Conservation (phyloP, 2,329 filamentous ascomycete genomes). For the Hymenoscyphus albidus region DNA sequence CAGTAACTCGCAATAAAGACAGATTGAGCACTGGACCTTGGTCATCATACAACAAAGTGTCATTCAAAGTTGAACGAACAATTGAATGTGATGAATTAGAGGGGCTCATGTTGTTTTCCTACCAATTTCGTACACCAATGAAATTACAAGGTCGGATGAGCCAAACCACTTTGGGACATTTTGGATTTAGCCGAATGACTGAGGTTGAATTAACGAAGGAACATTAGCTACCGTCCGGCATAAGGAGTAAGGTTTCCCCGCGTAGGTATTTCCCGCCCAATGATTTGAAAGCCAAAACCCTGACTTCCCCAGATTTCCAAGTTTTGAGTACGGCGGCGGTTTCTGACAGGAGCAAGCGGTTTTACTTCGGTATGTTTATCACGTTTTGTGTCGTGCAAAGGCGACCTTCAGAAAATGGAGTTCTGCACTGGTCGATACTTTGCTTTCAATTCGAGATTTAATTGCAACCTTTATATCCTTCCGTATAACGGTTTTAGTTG, state of each 20-base stretch:
- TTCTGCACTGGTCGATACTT: neutral
- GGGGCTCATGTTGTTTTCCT: neutral
- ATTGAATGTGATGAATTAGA: slow-evolving; percentile 1
- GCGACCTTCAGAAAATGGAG: neutral
- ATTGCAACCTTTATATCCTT: neutral
- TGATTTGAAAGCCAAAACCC: neutral
- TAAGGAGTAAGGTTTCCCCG: slow-evolving; percentile 24
- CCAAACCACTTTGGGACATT: slow-evolving; percentile 1
- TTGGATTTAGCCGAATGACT: slow-evolving; percentile 17
- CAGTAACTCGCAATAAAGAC: neutral
- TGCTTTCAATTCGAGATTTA: neutral
- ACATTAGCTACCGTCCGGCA: slow-evolving; percentile 15
- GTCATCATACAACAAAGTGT: neutral
- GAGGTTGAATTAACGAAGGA: slow-evolving; percentile 14
- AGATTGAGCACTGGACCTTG: neutral
- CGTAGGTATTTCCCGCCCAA: slow-evolving; percentile 3
- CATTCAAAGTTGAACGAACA: neutral
- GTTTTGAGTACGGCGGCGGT: neutral
- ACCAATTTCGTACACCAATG: neutral
- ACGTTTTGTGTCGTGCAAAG: neutral
- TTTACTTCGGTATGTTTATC: neutral
- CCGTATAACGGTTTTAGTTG: too few species aligned
- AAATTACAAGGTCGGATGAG: neutral
- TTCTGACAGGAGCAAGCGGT: neutral
- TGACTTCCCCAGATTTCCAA: neutral